Evolutionary conservation across 169 alveolate species (phyloP), one percentile per base, ranked within the genome.

Genomic region (Babesia ovata): DNA sequence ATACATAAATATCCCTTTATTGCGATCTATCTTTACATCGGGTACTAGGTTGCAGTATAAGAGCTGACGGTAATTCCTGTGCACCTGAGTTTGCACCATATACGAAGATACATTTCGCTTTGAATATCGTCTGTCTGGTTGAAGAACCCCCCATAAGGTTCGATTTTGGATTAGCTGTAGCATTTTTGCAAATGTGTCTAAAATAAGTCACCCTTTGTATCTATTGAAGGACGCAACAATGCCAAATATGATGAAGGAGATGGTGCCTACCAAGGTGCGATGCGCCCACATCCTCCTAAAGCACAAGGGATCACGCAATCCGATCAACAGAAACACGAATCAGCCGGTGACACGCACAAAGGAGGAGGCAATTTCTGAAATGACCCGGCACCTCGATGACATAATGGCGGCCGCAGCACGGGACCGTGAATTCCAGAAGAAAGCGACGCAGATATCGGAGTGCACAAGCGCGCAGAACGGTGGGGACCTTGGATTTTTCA

Each of bases 271-370:
- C 48, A 57, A 62, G 61, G 92, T 94, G 28, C 81, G 97, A 71
- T 93, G 95, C 58, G 72, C 91, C 24, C 96, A 95, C 88, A 81
- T 95, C 62, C 87, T 95, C 45, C 83, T 88, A 57, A 95, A 95
- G 85, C 98, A 95, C 73, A 84, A 85, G 54, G 95, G 87, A 57
- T 92, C 96, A n/a, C 70, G 97, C 75, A 95, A 93, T 74, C 98
- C 97, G 10, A 81, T 83, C 67, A 94, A 93, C 73, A 78, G 94
- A 33, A 86, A 86, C 65, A 91, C 96, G 77, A 90, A 91, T 36
- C 84, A 71, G 70, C 76, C 84, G 22, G 92, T 95, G 22, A 93
- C 97, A n/a, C 87, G 96, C 56, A 65, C 94, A 33, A 87, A 88
- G 57, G 93, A 89, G 54, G 96, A 93, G 70, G 98, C 97, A 1